These are phyloP conservation scores for Rutidosis leptorrhynchoides DNA, from an alignment of 129 eudicot species.

Conservation along the genomic window DNA sequence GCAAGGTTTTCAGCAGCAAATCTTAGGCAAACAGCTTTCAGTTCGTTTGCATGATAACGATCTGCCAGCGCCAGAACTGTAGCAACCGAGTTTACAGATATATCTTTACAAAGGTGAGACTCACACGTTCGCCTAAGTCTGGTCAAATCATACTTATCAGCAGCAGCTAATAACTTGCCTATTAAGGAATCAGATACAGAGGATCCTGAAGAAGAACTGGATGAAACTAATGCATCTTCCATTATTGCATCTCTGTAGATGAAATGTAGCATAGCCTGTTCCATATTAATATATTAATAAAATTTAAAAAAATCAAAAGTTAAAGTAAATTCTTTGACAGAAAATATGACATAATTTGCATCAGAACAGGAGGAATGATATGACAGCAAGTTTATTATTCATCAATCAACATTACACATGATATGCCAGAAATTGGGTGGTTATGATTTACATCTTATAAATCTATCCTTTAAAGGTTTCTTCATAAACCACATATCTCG, in stretches of 20 bases:
- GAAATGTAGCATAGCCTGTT: constrained; percentile 76
- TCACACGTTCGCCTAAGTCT: constrained; percentile 47
- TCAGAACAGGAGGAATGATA: too few relatives aligned
- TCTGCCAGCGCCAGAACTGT: constrained; percentile 42
- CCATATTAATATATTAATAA: neutral
- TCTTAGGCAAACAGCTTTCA: constrained; percentile 68
- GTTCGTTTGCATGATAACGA: constrained; percentile 46
- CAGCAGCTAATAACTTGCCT: constrained; percentile 52
- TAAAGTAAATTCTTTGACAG: too few relatives aligned
- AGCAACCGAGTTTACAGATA: constrained; percentile 54
- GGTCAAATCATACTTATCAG: constrained; percentile 5
- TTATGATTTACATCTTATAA: too few relatives aligned
- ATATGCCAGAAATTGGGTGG: too few relatives aligned
- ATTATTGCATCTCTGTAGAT: constrained; percentile 59
- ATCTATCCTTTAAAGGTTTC: too few relatives aligned
- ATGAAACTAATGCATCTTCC: constrained; percentile 44
- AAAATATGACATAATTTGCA: too few relatives aligned
- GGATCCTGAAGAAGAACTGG: constrained; percentile 18
- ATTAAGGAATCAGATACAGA: constrained; percentile 44
- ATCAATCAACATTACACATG: too few relatives aligned
- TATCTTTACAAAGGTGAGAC: constrained; percentile 66
- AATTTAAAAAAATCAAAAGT: too few relatives aligned
- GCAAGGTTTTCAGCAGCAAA: constrained; percentile 22
- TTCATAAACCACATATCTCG: too few relatives aligned
- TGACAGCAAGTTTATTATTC: too few relatives aligned